Conservation (phyloP, 768 basidiomycete genomes). For the Dioszegia crocea region DNA sequence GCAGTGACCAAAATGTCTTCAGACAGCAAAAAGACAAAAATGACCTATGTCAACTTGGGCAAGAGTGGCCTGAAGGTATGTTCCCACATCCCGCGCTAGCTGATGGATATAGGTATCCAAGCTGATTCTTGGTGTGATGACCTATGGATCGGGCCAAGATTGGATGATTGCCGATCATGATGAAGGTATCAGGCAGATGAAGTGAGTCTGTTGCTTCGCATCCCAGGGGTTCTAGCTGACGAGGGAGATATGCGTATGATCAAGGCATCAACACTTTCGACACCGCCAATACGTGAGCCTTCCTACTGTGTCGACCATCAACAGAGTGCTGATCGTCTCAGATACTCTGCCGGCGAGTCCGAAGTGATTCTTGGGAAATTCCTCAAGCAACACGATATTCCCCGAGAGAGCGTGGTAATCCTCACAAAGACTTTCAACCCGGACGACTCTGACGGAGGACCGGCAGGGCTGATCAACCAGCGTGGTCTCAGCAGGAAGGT, state of each 20-base stretch:
- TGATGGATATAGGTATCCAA: slow-evolving; percentile 60
- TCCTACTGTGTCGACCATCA: neutral
- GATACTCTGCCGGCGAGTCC: slow-evolving; percentile 38
- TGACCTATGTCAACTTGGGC: slow-evolving; percentile 43
- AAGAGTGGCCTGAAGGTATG: slow-evolving; percentile 41
- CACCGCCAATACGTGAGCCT: slow-evolving; percentile 1
- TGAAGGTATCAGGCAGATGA: slow-evolving; percentile 39
- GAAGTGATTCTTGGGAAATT: slow-evolving; percentile 65
- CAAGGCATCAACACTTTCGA: slow-evolving; percentile 27
- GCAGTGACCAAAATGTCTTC: neutral
- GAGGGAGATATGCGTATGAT: slow-evolving; percentile 32
- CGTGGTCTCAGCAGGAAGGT: slow-evolving; percentile 35
- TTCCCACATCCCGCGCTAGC: neutral
- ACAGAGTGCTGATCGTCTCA: neutral
- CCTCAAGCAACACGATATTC: slow-evolving; percentile 64
- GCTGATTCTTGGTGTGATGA: slow-evolving; percentile 64
- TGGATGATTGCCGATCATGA: slow-evolving; percentile 53
- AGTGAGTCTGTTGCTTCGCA: slow-evolving; percentile 5
- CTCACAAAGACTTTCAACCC: slow-evolving; percentile 61
- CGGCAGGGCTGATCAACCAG: slow-evolving; percentile 36
- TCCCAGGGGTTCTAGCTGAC: neutral
- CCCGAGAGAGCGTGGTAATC: slow-evolving; percentile 73
- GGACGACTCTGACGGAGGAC: slow-evolving; percentile 29
- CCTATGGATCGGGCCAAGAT: slow-evolving; percentile 59
- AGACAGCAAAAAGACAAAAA: slow-evolving; percentile 11